A percentile compares a stretch with the other conserved stretches of the same genome.
These are phyloP conservation scores for Chrysoporthe austroafricana DNA, from an alignment of 2,329 filamentous ascomycete genomes.

Conservation along the genomic window DNA sequence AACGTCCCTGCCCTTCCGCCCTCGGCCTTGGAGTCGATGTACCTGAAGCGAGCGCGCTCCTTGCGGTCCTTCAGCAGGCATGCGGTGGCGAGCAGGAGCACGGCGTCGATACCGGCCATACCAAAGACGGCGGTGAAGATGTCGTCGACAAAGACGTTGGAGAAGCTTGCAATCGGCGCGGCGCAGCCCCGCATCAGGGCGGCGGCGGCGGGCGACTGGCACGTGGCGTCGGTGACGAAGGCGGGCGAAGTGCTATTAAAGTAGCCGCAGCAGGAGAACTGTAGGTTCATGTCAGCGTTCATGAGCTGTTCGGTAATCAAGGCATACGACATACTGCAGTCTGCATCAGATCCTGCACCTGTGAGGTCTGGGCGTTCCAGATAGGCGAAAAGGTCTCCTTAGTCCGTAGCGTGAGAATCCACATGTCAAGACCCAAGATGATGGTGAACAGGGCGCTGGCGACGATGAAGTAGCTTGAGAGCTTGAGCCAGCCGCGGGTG, in stretches of 20 bases:
- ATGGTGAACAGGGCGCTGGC: constrained; percentile 66
- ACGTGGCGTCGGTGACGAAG: constrained; percentile 71
- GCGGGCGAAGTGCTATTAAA: constrained; percentile 71
- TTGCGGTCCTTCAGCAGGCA: constrained; percentile 81
- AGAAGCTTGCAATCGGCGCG: constrained; percentile 66
- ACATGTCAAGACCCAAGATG: constrained; percentile 67
- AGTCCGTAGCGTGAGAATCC: constrained; percentile 74
- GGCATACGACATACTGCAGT: constrained; percentile 56
- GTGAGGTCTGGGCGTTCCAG: constrained; percentile 61
- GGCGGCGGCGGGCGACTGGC: constrained; percentile 71
- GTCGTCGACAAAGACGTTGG: constrained; percentile 72
- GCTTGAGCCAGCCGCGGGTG: constrained; percentile 70
- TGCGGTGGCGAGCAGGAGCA: constrained; percentile 71
- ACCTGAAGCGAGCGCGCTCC: constrained; percentile 76
- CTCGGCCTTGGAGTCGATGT: constrained; percentile 79
- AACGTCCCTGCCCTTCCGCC: constrained; percentile 36
- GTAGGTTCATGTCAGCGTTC: constrained; percentile 33
- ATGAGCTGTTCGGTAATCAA: neutral
- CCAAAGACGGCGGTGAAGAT: constrained; percentile 83
- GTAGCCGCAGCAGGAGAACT: constrained; percentile 85
- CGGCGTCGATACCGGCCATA: constrained; percentile 71
- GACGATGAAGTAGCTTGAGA: constrained; percentile 68
- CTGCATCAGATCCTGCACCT: constrained; percentile 71
- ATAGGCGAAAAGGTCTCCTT: constrained; percentile 63
- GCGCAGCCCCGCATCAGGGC: constrained; percentile 73